Evolutionary conservation across 768 basidiomycete genomes (phyloP).

Genomic region (Cystobasidium ongulense): DNA sequence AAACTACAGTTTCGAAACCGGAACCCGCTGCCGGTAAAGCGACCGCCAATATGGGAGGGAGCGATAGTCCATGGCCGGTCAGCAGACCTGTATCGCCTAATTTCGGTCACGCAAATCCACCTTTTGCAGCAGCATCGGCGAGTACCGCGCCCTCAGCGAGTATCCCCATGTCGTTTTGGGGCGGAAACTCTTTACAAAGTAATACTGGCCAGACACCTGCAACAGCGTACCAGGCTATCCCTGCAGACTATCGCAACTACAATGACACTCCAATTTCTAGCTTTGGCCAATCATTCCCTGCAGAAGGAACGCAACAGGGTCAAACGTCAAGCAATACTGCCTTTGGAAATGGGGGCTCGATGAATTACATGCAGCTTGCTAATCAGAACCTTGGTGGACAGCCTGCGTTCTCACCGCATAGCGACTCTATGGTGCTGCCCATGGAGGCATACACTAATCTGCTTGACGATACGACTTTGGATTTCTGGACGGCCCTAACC

Average conservation of each 20-base stretch:
- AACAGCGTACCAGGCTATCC: not conserved
- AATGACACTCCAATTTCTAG: not conserved
- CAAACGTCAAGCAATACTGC: not conserved
- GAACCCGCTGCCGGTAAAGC: not conserved
- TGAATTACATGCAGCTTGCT: slow-evolving; percentile 1
- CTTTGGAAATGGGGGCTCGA: not conserved
- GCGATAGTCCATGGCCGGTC: not conserved
- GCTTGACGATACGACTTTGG: slow-evolving; percentile 14
- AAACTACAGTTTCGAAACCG: not conserved
- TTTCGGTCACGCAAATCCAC: not conserved
- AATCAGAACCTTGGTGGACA: not conserved
- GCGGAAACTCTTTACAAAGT: not conserved
- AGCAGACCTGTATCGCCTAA: not conserved
- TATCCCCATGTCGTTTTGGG: not conserved
- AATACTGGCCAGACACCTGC: not conserved
- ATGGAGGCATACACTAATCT: slow-evolving; percentile 23
- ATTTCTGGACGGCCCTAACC: slow-evolving; percentile 14
- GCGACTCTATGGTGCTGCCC: not conserved
- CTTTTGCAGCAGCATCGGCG: not conserved
- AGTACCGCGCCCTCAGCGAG: not conserved
- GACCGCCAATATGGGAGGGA: not conserved
- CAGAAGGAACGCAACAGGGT: not conserved
- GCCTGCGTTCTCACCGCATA: slow-evolving; percentile 7
- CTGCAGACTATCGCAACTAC: not conserved
- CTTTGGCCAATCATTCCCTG: not conserved